Evolutionary conservation across 805 yeast species (phyloP), one percentile per base, ranked within the genome.

Genomic region (Lachancea fermentati): DNA sequence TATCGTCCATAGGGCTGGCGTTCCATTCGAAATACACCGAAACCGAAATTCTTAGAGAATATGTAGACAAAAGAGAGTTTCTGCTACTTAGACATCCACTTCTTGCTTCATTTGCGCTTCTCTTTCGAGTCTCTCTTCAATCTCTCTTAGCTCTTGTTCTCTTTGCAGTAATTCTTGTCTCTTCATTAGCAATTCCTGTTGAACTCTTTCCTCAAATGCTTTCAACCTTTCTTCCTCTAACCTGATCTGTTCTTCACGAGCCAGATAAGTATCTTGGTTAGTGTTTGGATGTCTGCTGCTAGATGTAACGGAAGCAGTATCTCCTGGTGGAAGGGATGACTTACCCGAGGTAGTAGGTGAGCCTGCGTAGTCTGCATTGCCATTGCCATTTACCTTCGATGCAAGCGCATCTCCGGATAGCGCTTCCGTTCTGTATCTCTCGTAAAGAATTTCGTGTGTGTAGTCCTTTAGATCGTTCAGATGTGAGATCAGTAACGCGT

Each of bases 191-290:
- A 88, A 71, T 62, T 87, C 96, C 57, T 81, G 85, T 65, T 88
- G 96, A 18, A 88, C 94, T 52, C 93, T 73, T 63, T 81, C 87
- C 66, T 88, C 96, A 60, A 85, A 85, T 32, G 85, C 84, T 55
- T 74, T 80, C 57, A 88, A 72, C 65, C 94, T 76, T 65, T 85
- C 95, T 66, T 88, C 96, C 64, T 88, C 96, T 39, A 81, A 68
- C 54, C 85, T 79, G 54, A 87, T 84, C 65, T 86, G 94, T 64
- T 86, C 95, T 62, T 88, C 97, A 63, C 91, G 85, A 30, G 78
- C 76, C 37, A 73, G 51, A 46, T 73, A 75, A 4, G 76, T 70
- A 42, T 64, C 72, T 34, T 63, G 60, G 42, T 58, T 58, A 28
- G 52, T 44, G 34, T 35, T 42, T 6, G 33, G 15, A 13, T 30